Base-by-base conservation (phyloP, 768 basidiomycete genomes). In the Stropharia rugosoannulata region DNA sequence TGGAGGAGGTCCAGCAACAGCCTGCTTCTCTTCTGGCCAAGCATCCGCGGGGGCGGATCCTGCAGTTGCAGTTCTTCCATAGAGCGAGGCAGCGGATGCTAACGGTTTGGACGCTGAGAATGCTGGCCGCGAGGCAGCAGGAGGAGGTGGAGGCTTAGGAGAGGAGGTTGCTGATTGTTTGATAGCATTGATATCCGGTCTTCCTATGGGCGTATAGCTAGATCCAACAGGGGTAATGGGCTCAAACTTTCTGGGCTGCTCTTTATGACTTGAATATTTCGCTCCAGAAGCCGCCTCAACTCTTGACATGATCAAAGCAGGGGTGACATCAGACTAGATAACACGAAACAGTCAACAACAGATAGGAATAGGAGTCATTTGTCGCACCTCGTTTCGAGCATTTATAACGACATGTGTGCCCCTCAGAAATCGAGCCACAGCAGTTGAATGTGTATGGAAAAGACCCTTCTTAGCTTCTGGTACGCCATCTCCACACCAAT, bases 401-500 rank as follows among this genome's bases (percentile, higher is more conserved):
- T 75, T 90, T 72, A 95, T 81, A 18, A 91, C 89, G 59, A 95
- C 88, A 67, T 96, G 94, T 0, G 87, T 82, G 39, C 91, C 92
- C 5, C 85, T 85, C 43, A 98, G 78, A 70, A 89, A 95, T 54
- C 77, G 83, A 40, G 86, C 80, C 8, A 98, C 89, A 1, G 93
- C 81, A 43, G 81, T 80, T 6, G 93, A 84, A 69, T 98, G 95
- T 7, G 85, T 87, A 65, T 93, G 88, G 75, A 96, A 96, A 19
- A 97, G 78, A 7, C 96, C 96, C 69, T 98, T 98, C 72, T 91
- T 89, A 16, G 79, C 78, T 68, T 87, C 93, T 11, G 96, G 96
- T 1, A 98, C 96, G 55, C 96, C 96, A 65, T 96, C 95, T 42
- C 96, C 96, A 62, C 93, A 94, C 95, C 96, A 97, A 64, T 94